Conservation (phyloP, 768 basidiomycete genomes). For the Xerocomus spinulosus region DNA sequence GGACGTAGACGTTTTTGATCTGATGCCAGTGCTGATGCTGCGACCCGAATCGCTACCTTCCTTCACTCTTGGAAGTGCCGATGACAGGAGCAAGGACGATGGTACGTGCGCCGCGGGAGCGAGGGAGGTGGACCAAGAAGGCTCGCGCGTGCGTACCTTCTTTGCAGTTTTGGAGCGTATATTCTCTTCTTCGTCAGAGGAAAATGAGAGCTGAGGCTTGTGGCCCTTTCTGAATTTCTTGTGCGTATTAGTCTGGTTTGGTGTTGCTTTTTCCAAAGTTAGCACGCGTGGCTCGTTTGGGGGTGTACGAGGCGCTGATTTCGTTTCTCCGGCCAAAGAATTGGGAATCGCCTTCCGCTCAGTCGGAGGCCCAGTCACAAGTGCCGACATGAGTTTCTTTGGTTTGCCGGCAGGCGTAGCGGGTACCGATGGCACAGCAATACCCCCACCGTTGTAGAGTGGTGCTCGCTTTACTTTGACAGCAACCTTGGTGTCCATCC, state of each 20-base stretch:
- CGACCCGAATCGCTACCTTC: slow-evolving; percentile 14
- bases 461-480: slow-evolving; percentile 45
- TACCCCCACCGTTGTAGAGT: slow-evolving; percentile 40
- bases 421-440: not conserved
- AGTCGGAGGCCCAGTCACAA: not conserved
- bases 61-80: slow-evolving; percentile 10
- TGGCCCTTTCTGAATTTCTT: slow-evolving; percentile 33
- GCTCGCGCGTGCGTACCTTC: slow-evolving; percentile 47
- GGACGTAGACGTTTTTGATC: slow-evolving; percentile 23
- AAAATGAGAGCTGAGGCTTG: slow-evolving; percentile 43
- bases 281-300: slow-evolving; percentile 13
- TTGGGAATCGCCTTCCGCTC: slow-evolving; percentile 5
- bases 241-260: slow-evolving; percentile 9
- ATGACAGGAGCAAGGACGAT: slow-evolving; percentile 22
- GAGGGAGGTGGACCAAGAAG: slow-evolving; percentile 29
- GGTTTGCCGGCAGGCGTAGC: slow-evolving; percentile 12
- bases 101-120: slow-evolving; percentile 19
- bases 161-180: slow-evolving; percentile 54
- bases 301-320: slow-evolving; percentile 22
- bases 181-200: slow-evolving; percentile 78
- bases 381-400: slow-evolving; percentile 12
- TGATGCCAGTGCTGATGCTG: slow-evolving; percentile 16
- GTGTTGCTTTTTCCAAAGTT: slow-evolving; percentile 17
- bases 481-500: slow-evolving; percentile 16
- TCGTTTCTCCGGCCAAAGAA: slow-evolving; percentile 3